A percentile compares a stretch with the other conserved stretches of the same genome.
These are phyloP conservation scores for Saturnispora ahearnii DNA, from an alignment of 805 yeast genomes.

Conservation along the genomic window DNA sequence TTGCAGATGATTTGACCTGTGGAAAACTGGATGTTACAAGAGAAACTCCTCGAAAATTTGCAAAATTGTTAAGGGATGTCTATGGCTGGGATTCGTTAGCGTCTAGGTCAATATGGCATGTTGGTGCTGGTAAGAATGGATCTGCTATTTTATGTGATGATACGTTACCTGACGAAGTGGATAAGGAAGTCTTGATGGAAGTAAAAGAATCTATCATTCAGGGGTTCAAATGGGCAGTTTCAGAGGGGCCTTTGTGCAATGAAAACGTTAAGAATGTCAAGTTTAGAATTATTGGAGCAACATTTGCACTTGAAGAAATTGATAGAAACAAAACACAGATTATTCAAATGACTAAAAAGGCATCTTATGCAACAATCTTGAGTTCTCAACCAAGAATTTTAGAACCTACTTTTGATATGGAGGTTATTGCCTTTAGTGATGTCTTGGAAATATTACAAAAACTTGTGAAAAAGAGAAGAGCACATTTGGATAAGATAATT, in stretches of 20 bases:
- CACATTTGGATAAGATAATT: conserved; percentile 36
- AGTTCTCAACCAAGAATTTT: conserved; percentile 69
- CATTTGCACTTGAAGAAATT: conserved; percentile 37
- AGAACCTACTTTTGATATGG: conserved; percentile 71
- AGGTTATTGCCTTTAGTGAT: conserved; percentile 44
- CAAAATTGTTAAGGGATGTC: conserved; percentile 45
- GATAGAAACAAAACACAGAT: conserved; percentile 59
- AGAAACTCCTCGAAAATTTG: conserved; percentile 34
- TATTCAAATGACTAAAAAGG: conserved; percentile 73
- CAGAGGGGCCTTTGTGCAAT: conserved; percentile 90
- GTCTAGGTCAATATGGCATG: conserved; percentile 73
- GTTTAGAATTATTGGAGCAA: conserved; percentile 60
- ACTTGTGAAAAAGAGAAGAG: conserved; percentile 59
- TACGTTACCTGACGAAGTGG: conserved; percentile 62
- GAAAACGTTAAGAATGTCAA: conserved; percentile 65
- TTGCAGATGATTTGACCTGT: conserved; percentile 47
- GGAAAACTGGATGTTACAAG: conserved; percentile 29
- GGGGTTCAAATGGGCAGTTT: conserved; percentile 77
- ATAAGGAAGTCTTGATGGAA: conserved; percentile 37
- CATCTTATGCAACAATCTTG: conserved; percentile 73
- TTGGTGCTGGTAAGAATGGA: conserved; percentile 52
- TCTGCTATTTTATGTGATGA: conserved; percentile 54
- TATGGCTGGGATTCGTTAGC: conserved; percentile 80
- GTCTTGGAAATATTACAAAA: conserved; percentile 21
- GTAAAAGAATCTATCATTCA: conserved; percentile 51